A percentile compares a stretch with the other conserved stretches of the same genome.
Conservation (phyloP, 2,329 filamentous ascomycete species). For the Albophoma yamanashiensis region DNA sequence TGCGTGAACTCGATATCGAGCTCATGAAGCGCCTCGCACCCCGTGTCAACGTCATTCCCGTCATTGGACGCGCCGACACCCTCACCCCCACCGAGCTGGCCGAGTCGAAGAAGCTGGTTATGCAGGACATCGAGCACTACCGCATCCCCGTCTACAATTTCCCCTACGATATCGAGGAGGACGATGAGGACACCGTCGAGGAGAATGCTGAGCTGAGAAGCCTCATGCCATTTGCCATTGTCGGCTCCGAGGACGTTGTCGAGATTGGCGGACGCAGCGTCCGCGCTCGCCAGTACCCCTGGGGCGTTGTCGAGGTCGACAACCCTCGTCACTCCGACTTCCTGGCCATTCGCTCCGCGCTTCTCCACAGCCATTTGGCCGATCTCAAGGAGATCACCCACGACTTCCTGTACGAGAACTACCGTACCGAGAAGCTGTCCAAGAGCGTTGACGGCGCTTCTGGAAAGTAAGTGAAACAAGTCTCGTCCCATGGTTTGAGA, state of each 20-base stretch:
- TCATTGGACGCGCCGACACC: constrained; percentile 97
- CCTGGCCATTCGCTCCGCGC: constrained; percentile 88
- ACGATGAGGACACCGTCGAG: constrained; percentile 98
- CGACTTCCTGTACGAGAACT: constrained; percentile 99
- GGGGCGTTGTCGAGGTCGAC: constrained; percentile 98
- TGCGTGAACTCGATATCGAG: constrained; percentile 98
- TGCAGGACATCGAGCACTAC: constrained; percentile 99
- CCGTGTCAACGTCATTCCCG: constrained; percentile 96
- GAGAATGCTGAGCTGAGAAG: constrained; percentile 97
- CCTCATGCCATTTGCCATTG: constrained; percentile 98
- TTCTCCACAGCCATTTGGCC: constrained; percentile 94
- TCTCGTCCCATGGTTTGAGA: neutral
- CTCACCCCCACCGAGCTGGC: constrained; percentile 93
- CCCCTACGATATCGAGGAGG: constrained; percentile 98
- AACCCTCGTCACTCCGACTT: constrained; percentile 99
- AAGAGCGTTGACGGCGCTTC: constrained; percentile 94
- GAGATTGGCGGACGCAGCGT: constrained; percentile 90
- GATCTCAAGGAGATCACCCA: constrained; percentile 99
- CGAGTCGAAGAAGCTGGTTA: constrained; percentile 98
- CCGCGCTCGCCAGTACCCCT: constrained; percentile 93
- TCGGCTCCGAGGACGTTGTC: constrained; percentile 89
- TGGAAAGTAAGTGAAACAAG: constrained; percentile 59
- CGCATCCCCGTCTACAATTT: constrained; percentile 99
- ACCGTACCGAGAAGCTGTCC: constrained; percentile 99
- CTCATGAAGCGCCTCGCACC: constrained; percentile 98